Conservation (phyloP, 2,329 filamentous ascomycete genomes). For the Madurella mycetomatis region DNA sequence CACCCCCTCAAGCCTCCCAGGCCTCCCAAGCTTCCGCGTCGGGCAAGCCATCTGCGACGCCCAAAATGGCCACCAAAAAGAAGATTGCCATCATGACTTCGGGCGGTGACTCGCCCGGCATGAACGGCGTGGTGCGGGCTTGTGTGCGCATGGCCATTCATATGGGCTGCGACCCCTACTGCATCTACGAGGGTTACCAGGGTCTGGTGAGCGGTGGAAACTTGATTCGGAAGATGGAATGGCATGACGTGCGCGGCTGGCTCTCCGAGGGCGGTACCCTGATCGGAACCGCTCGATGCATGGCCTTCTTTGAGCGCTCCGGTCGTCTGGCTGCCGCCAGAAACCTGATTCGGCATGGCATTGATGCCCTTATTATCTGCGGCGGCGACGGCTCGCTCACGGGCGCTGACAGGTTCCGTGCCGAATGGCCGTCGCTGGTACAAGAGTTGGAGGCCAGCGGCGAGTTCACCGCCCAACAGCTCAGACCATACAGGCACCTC, state of each 20-base stretch:
- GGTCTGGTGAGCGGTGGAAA: slow-evolving; percentile 85
- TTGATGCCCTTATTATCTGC: slow-evolving; percentile 93
- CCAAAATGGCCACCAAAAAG: slow-evolving; percentile 47
- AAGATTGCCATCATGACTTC: slow-evolving; percentile 91
- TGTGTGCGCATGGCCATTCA: slow-evolving; percentile 90
- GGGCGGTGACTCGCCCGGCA: slow-evolving; percentile 88
- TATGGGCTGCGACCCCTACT: slow-evolving; percentile 73
- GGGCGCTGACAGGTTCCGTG: slow-evolving; percentile 87
- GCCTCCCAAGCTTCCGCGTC: neutral
- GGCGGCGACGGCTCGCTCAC: slow-evolving; percentile 96
- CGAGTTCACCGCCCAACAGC: slow-evolving; percentile 65
- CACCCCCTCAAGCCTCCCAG: neutral
- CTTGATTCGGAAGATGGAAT: slow-evolving; percentile 81
- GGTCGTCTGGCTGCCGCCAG: slow-evolving; percentile 83
- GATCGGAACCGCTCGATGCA: slow-evolving; percentile 91
- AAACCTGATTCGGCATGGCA: slow-evolving; percentile 89
- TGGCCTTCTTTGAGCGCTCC: slow-evolving; percentile 82
- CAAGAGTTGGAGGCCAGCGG: slow-evolving; percentile 74
- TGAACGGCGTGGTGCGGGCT: slow-evolving; percentile 87
- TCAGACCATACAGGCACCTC: slow-evolving; percentile 74
- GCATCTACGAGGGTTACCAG: slow-evolving; percentile 91
- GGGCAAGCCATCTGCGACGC: neutral
- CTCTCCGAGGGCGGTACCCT: slow-evolving; percentile 90
- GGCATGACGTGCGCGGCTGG: slow-evolving; percentile 93
- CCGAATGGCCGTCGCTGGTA: slow-evolving; percentile 85